Evolutionary conservation across 1,284 basidiomycete species (phyloP), one percentile per base, ranked within the genome.

Genomic region (Moesziomyces sp.): DNA sequence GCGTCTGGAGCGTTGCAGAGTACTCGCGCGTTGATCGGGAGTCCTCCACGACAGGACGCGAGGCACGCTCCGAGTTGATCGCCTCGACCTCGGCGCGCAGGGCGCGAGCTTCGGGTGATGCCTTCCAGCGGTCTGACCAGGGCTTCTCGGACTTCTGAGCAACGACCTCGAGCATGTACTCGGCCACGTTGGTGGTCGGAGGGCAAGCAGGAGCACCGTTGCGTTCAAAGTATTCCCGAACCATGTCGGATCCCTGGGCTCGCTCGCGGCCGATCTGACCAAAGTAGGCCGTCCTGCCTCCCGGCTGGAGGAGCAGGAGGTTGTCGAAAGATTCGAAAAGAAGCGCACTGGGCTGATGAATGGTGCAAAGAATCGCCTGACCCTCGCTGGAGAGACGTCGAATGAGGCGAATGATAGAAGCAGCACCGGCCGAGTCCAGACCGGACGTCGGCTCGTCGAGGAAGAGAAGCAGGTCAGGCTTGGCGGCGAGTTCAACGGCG

Each of bases 1-100:
- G 90, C 56, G 86, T 83, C 10, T 78, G 52, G 85, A 88, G 88
- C 11, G 87, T 83, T 0, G 89, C 86, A 16, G 89, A 87, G 70
- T 88, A 90, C 76, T 89, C 88, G 16, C 87, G 84, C 53, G 86
- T 81, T 16, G 69, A 49, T 11, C 73, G 61, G 18, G 69, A 63
- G 43, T 77, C 76, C 19, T 70, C 48, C 26, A 52, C 35, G 6
- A 46, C 66, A 3, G 78, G 77, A 9, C 65, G 61, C n/a, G 52
- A 16, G 9, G 68, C 63, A 43, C 82, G 74, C 26, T 84, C 78
- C 13, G 68, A 66, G 71, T 86, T 86, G 74, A 87, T 81, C 0
- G 72, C 70, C 35, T 85, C 85, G 19, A 88, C 85, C 63, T 88
- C 84, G 3, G 81, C 70, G 38, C 85, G 82, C 26, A 87, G 85